Evolutionary conservation across 169 alveolate species (phyloP), one percentile per base, ranked within the genome.

Genomic region (Plasmodium sp.): DNA sequence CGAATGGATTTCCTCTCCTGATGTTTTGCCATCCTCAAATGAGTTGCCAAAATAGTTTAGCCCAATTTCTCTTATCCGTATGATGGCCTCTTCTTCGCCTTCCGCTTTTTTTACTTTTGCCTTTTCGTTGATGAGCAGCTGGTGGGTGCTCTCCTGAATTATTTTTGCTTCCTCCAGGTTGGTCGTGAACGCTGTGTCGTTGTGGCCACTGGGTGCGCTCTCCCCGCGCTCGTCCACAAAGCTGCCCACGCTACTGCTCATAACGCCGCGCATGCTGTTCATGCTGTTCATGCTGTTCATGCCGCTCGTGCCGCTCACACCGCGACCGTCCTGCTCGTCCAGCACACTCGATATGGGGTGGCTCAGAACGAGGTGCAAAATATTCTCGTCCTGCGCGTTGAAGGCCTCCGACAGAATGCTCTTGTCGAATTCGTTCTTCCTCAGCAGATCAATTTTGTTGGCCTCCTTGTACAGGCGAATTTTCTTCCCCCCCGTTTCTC

Each of bases 341-440:
- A 90, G 45, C 7, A 90, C 90, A 36, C 86, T 81, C 7, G 94
- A 90, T 7, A 90, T 90, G 12, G 98, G 98, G 45, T 96, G 98
- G 54, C 90, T 96, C 62, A 96, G 88, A 73, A 96, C 88, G 22
- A 95, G 83, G 36, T 94, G 97, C 45, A 96, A 77, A n/a, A 96
- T 92, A 73, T 95, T 83, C 58, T 92, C 96, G 62, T 96, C 95
- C 83, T 92, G 92, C 1, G 91, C 91, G 74, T 92, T 88, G 79
- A 96, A 96, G 0, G 98, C 97, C 75, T 96, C 98, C 18, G 93
- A 84, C 33, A 96, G 90, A 12, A 94, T 80, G 51, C 80, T 83
- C 90, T 96, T 96, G 27, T 95, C 88, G 75, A 93, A 96, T 34
- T 9, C 58, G 58, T 96, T 96, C 56, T 93, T 75, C 43, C 48